Evolutionary conservation across 2,329 filamentous ascomycete genomes (phyloP), one percentile per base, ranked within the genome.

Genomic region (Phoma sp.): DNA sequence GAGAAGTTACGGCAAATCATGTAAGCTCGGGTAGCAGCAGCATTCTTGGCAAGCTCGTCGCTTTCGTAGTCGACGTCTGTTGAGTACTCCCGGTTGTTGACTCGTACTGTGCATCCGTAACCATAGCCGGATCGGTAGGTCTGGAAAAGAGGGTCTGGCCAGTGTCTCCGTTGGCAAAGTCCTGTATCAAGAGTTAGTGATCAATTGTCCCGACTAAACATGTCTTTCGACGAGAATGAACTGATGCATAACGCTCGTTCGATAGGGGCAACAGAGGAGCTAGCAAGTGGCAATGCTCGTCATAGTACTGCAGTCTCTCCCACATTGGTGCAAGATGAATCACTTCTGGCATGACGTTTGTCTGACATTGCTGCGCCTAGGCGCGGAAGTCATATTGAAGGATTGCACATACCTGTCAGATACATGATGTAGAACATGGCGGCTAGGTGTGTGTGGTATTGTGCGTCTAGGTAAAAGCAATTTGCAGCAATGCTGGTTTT

Each of bases 1-100:
- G 92, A 96, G 79, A 97, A 97, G 82, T 96, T 96, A 61, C 92
- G 89, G 82, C 93, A 97, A 64, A 97, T 95, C 86, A 96, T 93
- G 78, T 96, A 98, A 53, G 93, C 93, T 59, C 92, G 90, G 85
- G 96, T 96, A 56, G 93, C 93, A 21, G 93, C 93, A 68, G 93
- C 95, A 76, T 98, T 93, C 72, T 92, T 91, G 39, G 93, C 93
- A 62, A 96, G 82, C 42, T 85, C 81, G 73, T 93, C 90, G 59
- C 89, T 90, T 73, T 90, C 87, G 78, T 95, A 96, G 60, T 88
- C 85, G 30, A 90, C 84, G 75, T 96, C 92, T 36, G 93, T 96
- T 75, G 93, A 91, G 80, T 97, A 98, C 80, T 96, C 92, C 72
- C 93, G 90, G 66, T 96, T 96, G 80, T 98, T 97, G 74, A 98